These are phyloP conservation scores for Glomus cerebriforme DNA, from an alignment of 192 early-diverging fungal species.

Conservation along the genomic window DNA sequence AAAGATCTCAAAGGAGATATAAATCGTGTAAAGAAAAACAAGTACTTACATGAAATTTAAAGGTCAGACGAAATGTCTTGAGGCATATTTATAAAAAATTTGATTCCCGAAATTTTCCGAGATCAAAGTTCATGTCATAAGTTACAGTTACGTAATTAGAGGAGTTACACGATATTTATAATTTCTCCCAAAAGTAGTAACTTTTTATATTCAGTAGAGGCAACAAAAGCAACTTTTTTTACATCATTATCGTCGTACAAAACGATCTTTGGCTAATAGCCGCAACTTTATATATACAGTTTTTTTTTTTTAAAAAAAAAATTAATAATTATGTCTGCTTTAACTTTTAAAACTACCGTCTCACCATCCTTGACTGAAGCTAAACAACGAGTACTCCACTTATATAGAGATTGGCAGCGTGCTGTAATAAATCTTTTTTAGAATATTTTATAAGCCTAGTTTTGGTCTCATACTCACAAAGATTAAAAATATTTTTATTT, in stretches of 20 bases:
- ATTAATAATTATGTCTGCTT: conserved; percentile 37
- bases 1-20: neutral
- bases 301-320: neutral
- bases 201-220: no score
- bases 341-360: conserved; percentile 53
- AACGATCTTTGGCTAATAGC: no score
- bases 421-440: conserved; percentile 46
- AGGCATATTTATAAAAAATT: neutral
- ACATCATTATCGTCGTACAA: no score
- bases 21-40: neutral
- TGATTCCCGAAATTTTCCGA: no score
- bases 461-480: neutral
- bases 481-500: neutral
- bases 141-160: no score
- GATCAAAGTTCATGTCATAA: no score
- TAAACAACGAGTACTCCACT: conserved; percentile 57
- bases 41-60: neutral
- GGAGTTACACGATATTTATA: no score
- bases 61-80: neutral
- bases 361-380: conserved; percentile 67
- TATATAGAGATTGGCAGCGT: conserved; percentile 76
- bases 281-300: neutral
- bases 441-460: neutral
- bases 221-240: no score
- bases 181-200: no score